Conservation (phyloP, 306 rosid genomes). For the Luffa acutangula region DNA sequence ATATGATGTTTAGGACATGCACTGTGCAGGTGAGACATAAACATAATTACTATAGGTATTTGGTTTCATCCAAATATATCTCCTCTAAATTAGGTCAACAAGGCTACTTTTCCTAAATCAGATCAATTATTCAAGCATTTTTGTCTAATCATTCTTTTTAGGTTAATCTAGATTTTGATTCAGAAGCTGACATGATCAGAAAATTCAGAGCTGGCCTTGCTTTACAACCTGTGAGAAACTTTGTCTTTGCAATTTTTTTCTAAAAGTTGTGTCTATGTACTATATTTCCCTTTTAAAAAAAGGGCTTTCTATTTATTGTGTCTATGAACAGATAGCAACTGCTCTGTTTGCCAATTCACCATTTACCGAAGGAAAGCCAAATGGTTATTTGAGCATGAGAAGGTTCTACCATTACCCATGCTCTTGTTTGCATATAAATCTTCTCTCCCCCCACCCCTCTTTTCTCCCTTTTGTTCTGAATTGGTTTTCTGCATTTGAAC, state of each 20-base stretch:
- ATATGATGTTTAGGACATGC: slow-evolving; percentile 99
- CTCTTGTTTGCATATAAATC: slow-evolving; percentile 3
- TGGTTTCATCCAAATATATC: not conserved
- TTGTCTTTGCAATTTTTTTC: not conserved
- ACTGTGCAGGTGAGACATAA: slow-evolving; percentile 74
- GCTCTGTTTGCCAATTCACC: slow-evolving; percentile 98
- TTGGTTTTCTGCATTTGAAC: slow-evolving; percentile 21
- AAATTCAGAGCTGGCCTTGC: slow-evolving; percentile 94
- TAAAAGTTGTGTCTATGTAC: slow-evolving; percentile 4
- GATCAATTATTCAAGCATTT: not conserved
- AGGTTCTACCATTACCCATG: slow-evolving; percentile 35
- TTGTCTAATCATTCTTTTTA: slow-evolving; percentile 13
- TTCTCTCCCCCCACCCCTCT: not conserved
- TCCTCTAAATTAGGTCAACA: not conserved
- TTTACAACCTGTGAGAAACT: slow-evolving; percentile 83
- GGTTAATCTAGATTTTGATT: slow-evolving; percentile 95
- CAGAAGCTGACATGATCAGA: slow-evolving; percentile 92
- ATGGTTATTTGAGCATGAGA: slow-evolving; percentile 92
- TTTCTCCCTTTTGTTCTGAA: not conserved
- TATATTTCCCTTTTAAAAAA: too few species aligned
- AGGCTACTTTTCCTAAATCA: not conserved
- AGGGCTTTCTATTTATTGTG: not conserved
- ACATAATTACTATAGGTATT: not conserved
- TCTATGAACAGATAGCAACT: slow-evolving; percentile 82
- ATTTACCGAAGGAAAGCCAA: slow-evolving; percentile 88